phyloP scores from a whole-genome alignment of 2,329 filamentous ascomycete genomes.

The Penicillium concentricum region DNA sequence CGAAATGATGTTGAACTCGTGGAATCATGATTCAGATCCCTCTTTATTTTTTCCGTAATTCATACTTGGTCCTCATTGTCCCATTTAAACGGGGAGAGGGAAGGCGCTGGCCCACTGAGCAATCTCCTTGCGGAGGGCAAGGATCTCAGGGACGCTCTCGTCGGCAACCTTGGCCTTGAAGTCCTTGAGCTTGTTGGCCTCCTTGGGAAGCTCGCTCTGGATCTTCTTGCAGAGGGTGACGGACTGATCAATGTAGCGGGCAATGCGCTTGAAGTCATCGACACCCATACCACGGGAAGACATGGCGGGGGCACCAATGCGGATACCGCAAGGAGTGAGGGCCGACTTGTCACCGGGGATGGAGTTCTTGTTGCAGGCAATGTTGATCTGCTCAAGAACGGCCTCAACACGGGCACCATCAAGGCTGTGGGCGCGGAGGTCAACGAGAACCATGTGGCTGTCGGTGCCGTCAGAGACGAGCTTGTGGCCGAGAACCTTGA shows the following conservation, averaged over 20 bases:
- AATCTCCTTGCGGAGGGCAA: conserved; percentile 84
- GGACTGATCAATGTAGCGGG: conserved; percentile 80
- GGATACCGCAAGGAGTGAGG: conserved; percentile 88
- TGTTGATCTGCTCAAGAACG: conserved; percentile 96
- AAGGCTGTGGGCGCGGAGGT: conserved; percentile 83
- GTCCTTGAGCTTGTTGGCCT: conserved; percentile 99
- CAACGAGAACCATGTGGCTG: conserved; percentile 91
- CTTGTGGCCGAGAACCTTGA: conserved; percentile 70
- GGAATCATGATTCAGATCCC: conserved; percentile 18
- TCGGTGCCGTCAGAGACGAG: conserved; percentile 94
- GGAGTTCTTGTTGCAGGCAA: conserved; percentile 99
- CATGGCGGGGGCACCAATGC: conserved; percentile 97
- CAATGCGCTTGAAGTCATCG: conserved; percentile 88
- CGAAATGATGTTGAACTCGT: conserved; percentile 41
- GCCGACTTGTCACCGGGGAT: conserved; percentile 97
- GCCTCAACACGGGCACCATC: conserved; percentile 93
- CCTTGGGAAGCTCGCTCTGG: conserved; percentile 83
- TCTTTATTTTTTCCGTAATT: conserved; percentile 9
- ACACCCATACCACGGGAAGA: conserved; percentile 90
- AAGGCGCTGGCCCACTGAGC: conserved; percentile 81
- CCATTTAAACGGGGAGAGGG: conserved; percentile 69
- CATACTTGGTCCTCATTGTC: neutral
- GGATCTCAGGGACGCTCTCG: conserved; percentile 78
- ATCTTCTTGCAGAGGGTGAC: conserved; percentile 90
- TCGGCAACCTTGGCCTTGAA: conserved; percentile 89